phyloP scores from a whole-genome alignment of 2,329 filamentous ascomycete species.

The Penicillium occitanis region DNA sequence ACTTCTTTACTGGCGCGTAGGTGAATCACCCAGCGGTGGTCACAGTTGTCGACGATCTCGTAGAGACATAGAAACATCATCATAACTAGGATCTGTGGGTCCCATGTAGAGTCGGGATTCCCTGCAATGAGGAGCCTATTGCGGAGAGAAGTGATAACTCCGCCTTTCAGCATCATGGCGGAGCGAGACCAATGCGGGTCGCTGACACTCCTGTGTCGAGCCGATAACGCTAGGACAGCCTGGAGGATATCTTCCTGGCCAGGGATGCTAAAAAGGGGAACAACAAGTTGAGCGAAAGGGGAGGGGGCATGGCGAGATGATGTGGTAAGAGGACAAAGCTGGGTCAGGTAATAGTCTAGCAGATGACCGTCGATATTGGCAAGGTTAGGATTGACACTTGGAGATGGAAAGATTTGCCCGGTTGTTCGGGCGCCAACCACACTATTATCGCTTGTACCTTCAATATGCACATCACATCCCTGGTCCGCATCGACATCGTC shows the following conservation, averaged over 20 bases:
- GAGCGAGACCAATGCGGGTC: conserved; percentile 33
- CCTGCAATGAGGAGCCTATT: conserved; percentile 34
- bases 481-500: conserved; percentile 26
- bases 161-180: conserved; percentile 40
- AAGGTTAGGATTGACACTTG: conserved; percentile 11
- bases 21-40: conserved; percentile 51
- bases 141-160: conserved; percentile 39
- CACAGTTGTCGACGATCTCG: conserved; percentile 47
- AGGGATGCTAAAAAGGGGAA: conserved; percentile 41
- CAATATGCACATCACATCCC: conserved; percentile 19
- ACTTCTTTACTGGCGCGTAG: conserved; percentile 50
- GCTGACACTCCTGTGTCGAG: conserved; percentile 39
- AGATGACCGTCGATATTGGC: conserved; percentile 29
- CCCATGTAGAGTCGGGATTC: conserved; percentile 28
- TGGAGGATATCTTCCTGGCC: conserved; percentile 39
- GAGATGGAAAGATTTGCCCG: conserved; percentile 33
- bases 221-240: conserved; percentile 41
- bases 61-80: conserved; percentile 51
- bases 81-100: conserved; percentile 41
- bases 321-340: conserved; percentile 43
- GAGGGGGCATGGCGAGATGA: conserved; percentile 37
- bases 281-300: conserved; percentile 41
- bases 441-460: conserved; percentile 20
- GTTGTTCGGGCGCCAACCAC: conserved; percentile 24
- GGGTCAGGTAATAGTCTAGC: conserved; percentile 44